A percentile compares a stretch with the other conserved stretches of the same genome.
These are phyloP conservation scores for Musa schizocarpa DNA, from an alignment of 176 grass and related monocot species.

Conservation along the genomic window DNA sequence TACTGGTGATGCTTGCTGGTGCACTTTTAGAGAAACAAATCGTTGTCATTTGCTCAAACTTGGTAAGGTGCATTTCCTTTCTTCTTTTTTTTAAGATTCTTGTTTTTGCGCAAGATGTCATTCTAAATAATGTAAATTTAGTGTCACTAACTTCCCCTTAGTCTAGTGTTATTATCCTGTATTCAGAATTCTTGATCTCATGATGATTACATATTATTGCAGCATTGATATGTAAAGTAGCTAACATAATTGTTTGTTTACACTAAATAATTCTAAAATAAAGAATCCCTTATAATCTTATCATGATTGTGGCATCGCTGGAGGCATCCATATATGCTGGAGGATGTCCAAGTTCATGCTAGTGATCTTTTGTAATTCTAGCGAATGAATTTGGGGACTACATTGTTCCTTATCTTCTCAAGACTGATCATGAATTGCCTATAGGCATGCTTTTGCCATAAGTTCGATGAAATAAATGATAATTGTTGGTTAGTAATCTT, in stretches of 20 bases:
- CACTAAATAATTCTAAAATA: background rate
- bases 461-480: background rate
- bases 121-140: background rate
- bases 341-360: background rate
- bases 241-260: background rate
- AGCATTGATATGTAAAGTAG: background rate
- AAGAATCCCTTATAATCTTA: background rate
- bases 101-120: background rate
- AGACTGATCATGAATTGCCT: background rate
- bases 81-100: constrained; percentile 11
- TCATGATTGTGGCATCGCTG: background rate
- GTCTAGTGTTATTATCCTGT: background rate
- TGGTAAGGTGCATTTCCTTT: constrained; percentile 42
- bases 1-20: constrained; percentile 79
- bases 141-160: background rate
- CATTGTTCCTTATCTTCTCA: background rate
- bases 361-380: background rate
- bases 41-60: constrained; percentile 82
- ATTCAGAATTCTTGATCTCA: background rate
- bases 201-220: background rate
- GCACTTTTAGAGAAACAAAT: constrained; percentile 97
- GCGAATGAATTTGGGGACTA: background rate
- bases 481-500: background rate
- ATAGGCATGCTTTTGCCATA: background rate
- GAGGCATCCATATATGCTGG: background rate